phyloP scores from a whole-genome alignment of 1,284 basidiomycete species.

The Microbotryum intermedium region DNA sequence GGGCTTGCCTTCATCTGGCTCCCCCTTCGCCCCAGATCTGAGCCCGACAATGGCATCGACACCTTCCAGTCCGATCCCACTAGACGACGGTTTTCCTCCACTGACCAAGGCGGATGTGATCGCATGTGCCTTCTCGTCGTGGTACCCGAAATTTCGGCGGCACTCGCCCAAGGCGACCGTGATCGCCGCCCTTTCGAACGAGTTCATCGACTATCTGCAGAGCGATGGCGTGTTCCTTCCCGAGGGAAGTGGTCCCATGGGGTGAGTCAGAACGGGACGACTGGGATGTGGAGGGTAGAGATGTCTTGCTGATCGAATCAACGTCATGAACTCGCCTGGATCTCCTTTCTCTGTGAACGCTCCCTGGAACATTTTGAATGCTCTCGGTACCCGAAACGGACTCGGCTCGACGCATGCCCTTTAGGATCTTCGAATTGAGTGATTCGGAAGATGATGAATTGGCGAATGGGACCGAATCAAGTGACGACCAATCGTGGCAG shows the following conservation, averaged over 20 bases:
- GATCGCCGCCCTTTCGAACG: constrained; percentile 54
- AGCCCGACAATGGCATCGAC: too few relatives aligned
- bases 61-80: background rate
- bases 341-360: background rate
- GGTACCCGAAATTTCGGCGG: constrained; percentile 68
- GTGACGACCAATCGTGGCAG: constrained; percentile 40
- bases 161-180: constrained; percentile 68
- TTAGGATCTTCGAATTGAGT: constrained; percentile 43
- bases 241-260: constrained; percentile 58
- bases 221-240: constrained; percentile 73
- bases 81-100: constrained; percentile 45
- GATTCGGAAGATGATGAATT: constrained; percentile 46
- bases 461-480: constrained; percentile 34
- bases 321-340: too few relatives aligned
- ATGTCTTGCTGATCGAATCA: constrained; percentile 47
- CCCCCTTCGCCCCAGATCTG: too few relatives aligned
- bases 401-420: constrained; percentile 30
- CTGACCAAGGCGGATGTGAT: constrained; percentile 52
- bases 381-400: background rate
- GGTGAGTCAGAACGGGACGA: constrained; percentile 25
- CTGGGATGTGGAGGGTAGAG: too few relatives aligned
- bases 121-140: constrained; percentile 73
- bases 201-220: constrained; percentile 65
- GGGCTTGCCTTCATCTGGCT: too few relatives aligned
- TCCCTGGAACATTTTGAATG: background rate